Base-by-base conservation (phyloP, 495 filamentous ascomycete genomes). In the Daldinia concentrica region DNA sequence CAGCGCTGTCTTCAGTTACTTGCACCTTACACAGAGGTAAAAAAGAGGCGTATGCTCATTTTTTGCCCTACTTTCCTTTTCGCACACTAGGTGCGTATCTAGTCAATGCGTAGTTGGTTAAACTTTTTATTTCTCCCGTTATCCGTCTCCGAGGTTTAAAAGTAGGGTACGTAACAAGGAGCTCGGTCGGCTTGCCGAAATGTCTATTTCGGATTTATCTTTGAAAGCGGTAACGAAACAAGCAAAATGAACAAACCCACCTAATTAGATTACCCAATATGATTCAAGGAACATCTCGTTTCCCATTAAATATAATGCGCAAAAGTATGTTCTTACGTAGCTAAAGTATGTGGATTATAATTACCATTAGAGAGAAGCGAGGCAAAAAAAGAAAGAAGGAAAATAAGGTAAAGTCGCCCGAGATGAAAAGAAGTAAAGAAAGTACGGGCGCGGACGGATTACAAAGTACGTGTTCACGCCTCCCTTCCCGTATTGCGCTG, bases 381-480 rank as follows among this genome's bases (percentile, higher is more conserved):
- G 24, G 50, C 12, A 32, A 32, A 56, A 34, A 4, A 36, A 19
- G n/a, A 12, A 11, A 17, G 26, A 24, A 56, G 2, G 2, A 57
- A 24, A n/a, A 17, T 59, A 30, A 12, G 4, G 36, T 65, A 59
- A 29, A 37, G 37, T 17, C 22, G 50, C 17, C 58, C 51, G 54
- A 55, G 58, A 64, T 51, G 30, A 58, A 64, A 64, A 45, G 30
- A 61, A 51, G 19, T 24, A 56, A 36, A 32, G 6, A 30, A 68
- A 51, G 41, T 61, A 69, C 65, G 66, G 65, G 43, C 50, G 58
- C 52, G 66, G 61, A 61, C 52, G 66, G 61, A 62, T 69, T 62
- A 55, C 52, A 58, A 73, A 66, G 62, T 69, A 69, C 51, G 65
- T 72, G 69, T 66, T 61, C 66, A 45, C 43, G 62, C 60, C 50